Base-by-base conservation (phyloP, 2,329 filamentous ascomycete species). In the Pestalotiopsis sp. region DNA sequence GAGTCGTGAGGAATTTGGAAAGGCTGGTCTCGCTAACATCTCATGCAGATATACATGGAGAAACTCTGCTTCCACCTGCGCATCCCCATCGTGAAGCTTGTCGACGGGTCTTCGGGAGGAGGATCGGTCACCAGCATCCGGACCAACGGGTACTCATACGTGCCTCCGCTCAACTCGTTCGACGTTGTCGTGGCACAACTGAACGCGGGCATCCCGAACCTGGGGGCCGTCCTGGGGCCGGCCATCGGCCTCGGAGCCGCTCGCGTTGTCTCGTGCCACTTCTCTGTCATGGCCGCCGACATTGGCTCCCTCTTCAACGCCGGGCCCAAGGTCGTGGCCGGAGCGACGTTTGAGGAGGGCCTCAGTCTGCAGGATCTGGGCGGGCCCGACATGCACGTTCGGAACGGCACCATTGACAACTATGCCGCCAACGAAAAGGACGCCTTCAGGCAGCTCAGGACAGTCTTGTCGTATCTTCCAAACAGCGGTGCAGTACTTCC, bases 331-430 rank as follows among this genome's bases (percentile, higher is more conserved):
- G 88, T 91, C 0, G 89, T 91, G 20, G 86, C 87, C 63, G 81
- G 84, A 6, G 89, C 89, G 1, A 91, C 89, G 0, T 91, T 90
- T 71, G 89, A 91, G 74, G 89, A 91, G 78, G 88, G 85, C 0
- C 76, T 91, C 2, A 84, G 81, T 3, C 86, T 90, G 62, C 83
- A 83, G 13, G 87, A 90, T 70, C 80, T 91, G 0, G 89, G 89
- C 3, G 89, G 89, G 0, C 87, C 89, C 0, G 79, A 78, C 23
- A 85, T 91, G 76, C 89, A 91, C 73, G 90, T 88, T 72, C 87
- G 86, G 1, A 91, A 91, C 69, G 89, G 89, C 0, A 91, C 89
- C 0, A 90, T 91, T 63, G 89, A 91, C 69, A 91, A 91, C 66
- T 79, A 90, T 2, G 89, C 89, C 0, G 80, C 82, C 3, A 85